Evolutionary conservation across 805 yeast genomes (phyloP).

Genomic region (Schwanniomyces occidentalis): DNA sequence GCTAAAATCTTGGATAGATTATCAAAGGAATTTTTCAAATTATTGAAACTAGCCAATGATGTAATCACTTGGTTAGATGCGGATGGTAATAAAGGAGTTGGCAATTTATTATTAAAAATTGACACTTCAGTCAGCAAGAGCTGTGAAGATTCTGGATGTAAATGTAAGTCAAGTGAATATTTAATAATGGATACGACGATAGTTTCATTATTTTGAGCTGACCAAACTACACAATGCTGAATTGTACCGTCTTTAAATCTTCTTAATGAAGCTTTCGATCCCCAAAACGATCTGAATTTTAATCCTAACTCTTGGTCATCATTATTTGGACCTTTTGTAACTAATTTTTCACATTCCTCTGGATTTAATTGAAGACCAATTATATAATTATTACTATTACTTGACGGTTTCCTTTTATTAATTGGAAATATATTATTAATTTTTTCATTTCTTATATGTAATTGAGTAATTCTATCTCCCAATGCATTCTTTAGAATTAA

Average conservation of each 20-base stretch:
- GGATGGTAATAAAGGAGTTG: slow-evolving; percentile 60
- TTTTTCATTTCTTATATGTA: slow-evolving; percentile 33
- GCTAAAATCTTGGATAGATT: slow-evolving; percentile 48
- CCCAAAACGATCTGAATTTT: slow-evolving; percentile 86
- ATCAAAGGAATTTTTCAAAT: slow-evolving; percentile 47
- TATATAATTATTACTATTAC: slow-evolving; percentile 29
- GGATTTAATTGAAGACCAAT: slow-evolving; percentile 73
- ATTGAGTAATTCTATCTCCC: slow-evolving; percentile 47
- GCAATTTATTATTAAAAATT: slow-evolving; percentile 52
- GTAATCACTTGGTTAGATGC: slow-evolving; percentile 53
- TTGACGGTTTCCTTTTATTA: slow-evolving; percentile 54
- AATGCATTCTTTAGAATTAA: slow-evolving; percentile 57
- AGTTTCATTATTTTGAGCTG: slow-evolving; percentile 53
- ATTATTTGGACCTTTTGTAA: slow-evolving; percentile 82
- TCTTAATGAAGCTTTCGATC: slow-evolving; percentile 77
- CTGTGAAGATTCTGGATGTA: slow-evolving; percentile 45
- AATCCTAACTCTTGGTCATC: slow-evolving; percentile 54
- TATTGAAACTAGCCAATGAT: slow-evolving; percentile 29
- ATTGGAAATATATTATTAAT: slow-evolving; percentile 34
- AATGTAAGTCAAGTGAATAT: slow-evolving; percentile 64
- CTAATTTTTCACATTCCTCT: slow-evolving; percentile 72
- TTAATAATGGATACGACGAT: slow-evolving; percentile 64
- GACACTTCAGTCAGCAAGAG: slow-evolving; percentile 38
- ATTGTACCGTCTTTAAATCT: slow-evolving; percentile 92
- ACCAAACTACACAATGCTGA: slow-evolving; percentile 90